phyloP scores from a whole-genome alignment of 1,284 basidiomycete species.

The Binderoboletus segoi region DNA sequence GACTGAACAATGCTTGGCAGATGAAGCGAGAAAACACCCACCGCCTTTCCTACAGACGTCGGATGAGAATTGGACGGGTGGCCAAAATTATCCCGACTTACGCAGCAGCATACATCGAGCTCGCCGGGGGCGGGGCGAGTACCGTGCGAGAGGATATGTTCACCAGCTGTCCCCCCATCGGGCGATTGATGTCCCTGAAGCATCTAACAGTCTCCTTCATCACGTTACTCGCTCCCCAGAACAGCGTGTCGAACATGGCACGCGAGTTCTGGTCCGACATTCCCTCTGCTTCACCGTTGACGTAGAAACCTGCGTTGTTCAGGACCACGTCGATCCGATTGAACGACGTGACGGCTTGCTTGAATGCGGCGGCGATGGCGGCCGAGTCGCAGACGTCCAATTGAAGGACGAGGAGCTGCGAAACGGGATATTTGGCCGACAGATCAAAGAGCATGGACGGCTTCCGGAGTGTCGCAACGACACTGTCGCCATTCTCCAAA shows the following conservation, averaged over 20 bases:
- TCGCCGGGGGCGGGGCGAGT: slow-evolving; percentile 26
- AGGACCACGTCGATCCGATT: slow-evolving; percentile 36
- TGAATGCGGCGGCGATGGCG: slow-evolving; percentile 29
- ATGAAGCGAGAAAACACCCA: not conserved
- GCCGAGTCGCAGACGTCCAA: slow-evolving; percentile 31
- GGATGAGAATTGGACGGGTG: not conserved
- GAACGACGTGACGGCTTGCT: slow-evolving; percentile 26
- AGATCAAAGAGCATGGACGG: slow-evolving; percentile 27
- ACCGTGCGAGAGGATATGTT: slow-evolving; percentile 32
- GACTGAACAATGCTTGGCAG: not conserved
- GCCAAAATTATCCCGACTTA: slow-evolving; percentile 15
- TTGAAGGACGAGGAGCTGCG: slow-evolving; percentile 28
- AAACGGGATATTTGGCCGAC: slow-evolving; percentile 22
- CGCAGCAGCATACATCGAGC: slow-evolving; percentile 22
- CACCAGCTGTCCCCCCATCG: slow-evolving; percentile 28
- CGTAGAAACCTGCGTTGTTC: slow-evolving; percentile 38
- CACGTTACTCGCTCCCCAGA: slow-evolving; percentile 36
- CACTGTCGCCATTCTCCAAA: slow-evolving; percentile 31
- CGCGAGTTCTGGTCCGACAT: slow-evolving; percentile 28
- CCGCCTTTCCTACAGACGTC: slow-evolving; percentile 24
- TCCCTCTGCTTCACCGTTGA: slow-evolving; percentile 32
- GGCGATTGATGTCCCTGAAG: slow-evolving; percentile 30
- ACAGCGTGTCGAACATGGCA: slow-evolving; percentile 35
- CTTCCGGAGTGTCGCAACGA: slow-evolving; percentile 37
- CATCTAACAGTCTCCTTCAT: slow-evolving; percentile 33